Evolutionary conservation across 2,329 filamentous ascomycete species (phyloP).

Genomic region (Fusarium sp.): DNA sequence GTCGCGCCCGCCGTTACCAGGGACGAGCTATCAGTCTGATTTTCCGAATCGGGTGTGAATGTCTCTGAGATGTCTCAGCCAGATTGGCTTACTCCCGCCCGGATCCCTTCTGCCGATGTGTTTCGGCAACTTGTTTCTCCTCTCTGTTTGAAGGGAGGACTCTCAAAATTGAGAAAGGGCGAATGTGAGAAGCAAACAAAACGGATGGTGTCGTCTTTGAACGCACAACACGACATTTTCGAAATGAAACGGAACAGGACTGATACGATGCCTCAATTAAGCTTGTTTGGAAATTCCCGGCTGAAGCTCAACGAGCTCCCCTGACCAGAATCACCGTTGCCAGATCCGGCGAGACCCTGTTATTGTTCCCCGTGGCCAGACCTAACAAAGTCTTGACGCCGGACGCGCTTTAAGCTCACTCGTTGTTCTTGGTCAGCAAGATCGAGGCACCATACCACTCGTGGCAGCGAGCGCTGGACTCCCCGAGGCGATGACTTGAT

Average conservation of each 20-base stretch:
- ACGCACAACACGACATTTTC: neutral
- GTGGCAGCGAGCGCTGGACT: conserved; percentile 8
- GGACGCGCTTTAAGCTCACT: neutral
- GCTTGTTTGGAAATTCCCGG: neutral
- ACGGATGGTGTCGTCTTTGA: neutral
- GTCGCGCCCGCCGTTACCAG: conserved; percentile 4
- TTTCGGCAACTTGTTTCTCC: neutral
- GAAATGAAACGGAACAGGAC: neutral
- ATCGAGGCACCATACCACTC: neutral
- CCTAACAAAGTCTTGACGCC: conserved; percentile 8
- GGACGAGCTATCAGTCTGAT: neutral
- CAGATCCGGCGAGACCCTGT: conserved; percentile 21
- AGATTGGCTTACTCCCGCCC: conserved; percentile 1
- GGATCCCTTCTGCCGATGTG: neutral
- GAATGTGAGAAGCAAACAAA: neutral
- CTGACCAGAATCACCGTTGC: conserved; percentile 5
- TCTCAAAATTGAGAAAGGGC: neutral
- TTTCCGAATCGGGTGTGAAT: conserved; percentile 11
- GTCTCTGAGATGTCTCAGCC: conserved; percentile 3
- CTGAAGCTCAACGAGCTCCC: neutral
- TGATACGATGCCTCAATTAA: neutral
- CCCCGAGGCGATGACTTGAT: neutral
- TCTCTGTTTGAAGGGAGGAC: neutral
- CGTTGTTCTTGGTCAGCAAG: conserved; percentile 14
- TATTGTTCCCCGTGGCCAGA: conserved; percentile 1